A percentile compares a stretch with the other conserved stretches of the same genome.
These are phyloP conservation scores for Calonectria multiphialidica DNA, from an alignment of 2,329 filamentous ascomycete species.

Conservation along the genomic window DNA sequence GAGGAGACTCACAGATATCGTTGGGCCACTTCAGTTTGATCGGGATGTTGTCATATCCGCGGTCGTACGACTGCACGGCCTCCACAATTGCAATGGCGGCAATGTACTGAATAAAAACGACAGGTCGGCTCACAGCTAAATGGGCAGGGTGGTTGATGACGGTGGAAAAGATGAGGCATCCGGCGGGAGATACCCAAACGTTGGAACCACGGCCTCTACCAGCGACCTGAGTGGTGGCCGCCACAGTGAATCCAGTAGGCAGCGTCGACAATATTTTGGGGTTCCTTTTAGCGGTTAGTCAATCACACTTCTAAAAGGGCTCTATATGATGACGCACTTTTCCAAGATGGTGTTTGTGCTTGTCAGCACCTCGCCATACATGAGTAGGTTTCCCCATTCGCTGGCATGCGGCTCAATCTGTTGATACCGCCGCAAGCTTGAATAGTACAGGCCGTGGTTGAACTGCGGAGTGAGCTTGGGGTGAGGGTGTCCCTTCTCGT, in stretches of 20 bases:
- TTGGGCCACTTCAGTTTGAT: slow-evolving; percentile 98
- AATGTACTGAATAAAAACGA: slow-evolving; percentile 95
- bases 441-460: slow-evolving; percentile 84
- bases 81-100: slow-evolving; percentile 88
- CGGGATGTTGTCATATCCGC: slow-evolving; percentile 79
- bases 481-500: slow-evolving; percentile 76
- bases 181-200: slow-evolving; percentile 93
- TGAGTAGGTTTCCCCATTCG: slow-evolving; percentile 80
- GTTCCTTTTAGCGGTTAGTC: slow-evolving; percentile 68
- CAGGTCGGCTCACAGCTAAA: slow-evolving; percentile 78
- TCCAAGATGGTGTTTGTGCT: slow-evolving; percentile 95
- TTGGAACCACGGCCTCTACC: slow-evolving; percentile 91
- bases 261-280: slow-evolving; percentile 79
- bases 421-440: slow-evolving; percentile 77
- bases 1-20: slow-evolving; percentile 76
- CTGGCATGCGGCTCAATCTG: slow-evolving; percentile 65
- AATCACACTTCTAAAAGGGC: rapidly evolving
- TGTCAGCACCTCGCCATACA: slow-evolving; percentile 94
- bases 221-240: slow-evolving; percentile 88
- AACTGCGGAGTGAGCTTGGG: slow-evolving; percentile 85
- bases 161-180: slow-evolving; percentile 88
- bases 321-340: slow-evolving; percentile 66
- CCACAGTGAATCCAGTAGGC: slow-evolving; percentile 87
- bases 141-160: slow-evolving; percentile 86
- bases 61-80: slow-evolving; percentile 84